Percentiles rank a stretch among this genome's conserved stretches.
These are phyloP conservation scores for Casuarina cunninghamiana DNA, from an alignment of 306 rosid genomes.

Conservation along the genomic window DNA sequence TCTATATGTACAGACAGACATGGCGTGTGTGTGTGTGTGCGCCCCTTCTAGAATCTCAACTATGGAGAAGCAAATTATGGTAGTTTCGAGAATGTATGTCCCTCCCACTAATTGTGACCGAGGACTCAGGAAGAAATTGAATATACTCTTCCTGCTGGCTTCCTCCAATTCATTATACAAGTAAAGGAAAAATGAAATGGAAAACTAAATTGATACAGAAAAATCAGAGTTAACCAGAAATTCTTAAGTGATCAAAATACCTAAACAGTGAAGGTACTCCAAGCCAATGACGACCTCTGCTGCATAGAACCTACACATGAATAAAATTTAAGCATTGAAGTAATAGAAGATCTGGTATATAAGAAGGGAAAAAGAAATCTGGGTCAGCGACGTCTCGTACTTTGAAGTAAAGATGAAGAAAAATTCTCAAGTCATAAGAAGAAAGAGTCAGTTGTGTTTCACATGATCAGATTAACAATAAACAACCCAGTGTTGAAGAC, in stretches of 20 bases:
- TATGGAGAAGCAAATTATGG: neutral
- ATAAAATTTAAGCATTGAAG: constrained; percentile 25
- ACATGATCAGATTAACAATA: neutral
- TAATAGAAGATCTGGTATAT: neutral
- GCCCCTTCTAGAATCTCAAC: neutral
- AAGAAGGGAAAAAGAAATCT: neutral
- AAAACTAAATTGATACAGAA: constrained; percentile 10
- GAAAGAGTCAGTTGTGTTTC: constrained; percentile 9
- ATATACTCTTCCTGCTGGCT: neutral
- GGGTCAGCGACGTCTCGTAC: constrained; percentile 1
- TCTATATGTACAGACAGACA: neutral
- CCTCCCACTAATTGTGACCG: neutral
- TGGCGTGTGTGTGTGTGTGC: neutral
- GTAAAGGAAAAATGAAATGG: neutral
- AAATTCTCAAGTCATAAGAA: neutral
- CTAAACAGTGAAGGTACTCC: constrained; percentile 97
- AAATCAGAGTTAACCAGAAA: neutral
- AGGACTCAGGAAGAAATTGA: neutral
- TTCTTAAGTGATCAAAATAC: constrained; percentile 35
- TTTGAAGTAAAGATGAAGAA: neutral
- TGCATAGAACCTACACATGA: constrained; percentile 73
- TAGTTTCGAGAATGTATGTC: neutral
- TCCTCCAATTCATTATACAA: neutral
- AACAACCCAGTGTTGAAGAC: constrained; percentile 4
- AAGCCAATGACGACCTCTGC: constrained; percentile 90